Evolutionary conservation across 1,284 basidiomycete species (phyloP).

Genomic region (Xerocomus minutiporus): DNA sequence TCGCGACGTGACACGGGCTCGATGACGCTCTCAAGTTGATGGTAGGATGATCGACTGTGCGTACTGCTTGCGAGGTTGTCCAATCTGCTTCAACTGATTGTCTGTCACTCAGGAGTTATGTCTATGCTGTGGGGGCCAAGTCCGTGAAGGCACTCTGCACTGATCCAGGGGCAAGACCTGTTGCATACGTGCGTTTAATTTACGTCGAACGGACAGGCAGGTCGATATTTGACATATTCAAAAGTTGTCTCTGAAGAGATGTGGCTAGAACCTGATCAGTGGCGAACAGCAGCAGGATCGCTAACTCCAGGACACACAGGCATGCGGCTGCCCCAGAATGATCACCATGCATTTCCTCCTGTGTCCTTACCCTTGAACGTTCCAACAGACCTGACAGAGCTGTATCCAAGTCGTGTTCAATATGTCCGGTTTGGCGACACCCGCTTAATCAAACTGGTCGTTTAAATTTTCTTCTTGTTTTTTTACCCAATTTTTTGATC

Average conservation of each 20-base stretch:
- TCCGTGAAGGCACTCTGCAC: neutral
- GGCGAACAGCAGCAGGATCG: neutral
- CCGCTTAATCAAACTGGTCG: slow-evolving; percentile 1
- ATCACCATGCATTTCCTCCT: slow-evolving; percentile 4
- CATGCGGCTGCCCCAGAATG: slow-evolving; percentile 30
- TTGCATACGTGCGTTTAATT: slow-evolving; percentile 13
- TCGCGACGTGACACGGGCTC: too few relatives aligned
- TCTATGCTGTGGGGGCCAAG: neutral
- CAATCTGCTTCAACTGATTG: neutral
- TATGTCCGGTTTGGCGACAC: slow-evolving; percentile 2
- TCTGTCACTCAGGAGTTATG: slow-evolving; percentile 5
- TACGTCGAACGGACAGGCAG: slow-evolving; percentile 18
- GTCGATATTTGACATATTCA: slow-evolving; percentile 8
- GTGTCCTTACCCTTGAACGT: slow-evolving; percentile 27
- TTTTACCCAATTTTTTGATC: slow-evolving; percentile 13
- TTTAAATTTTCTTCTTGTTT: slow-evolving; percentile 1
- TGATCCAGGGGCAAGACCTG: neutral
- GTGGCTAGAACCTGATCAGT: slow-evolving; percentile 5
- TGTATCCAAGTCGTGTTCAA: neutral
- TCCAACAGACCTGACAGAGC: slow-evolving; percentile 9
- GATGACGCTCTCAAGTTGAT: too few relatives aligned
- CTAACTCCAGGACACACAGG: neutral
- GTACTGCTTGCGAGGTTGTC: neutral
- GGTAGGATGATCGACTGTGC: neutral
- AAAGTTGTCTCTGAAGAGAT: slow-evolving; percentile 3